Conservation (phyloP, 2,329 filamentous ascomycete genomes). For the Colletotrichum coccodes region DNA sequence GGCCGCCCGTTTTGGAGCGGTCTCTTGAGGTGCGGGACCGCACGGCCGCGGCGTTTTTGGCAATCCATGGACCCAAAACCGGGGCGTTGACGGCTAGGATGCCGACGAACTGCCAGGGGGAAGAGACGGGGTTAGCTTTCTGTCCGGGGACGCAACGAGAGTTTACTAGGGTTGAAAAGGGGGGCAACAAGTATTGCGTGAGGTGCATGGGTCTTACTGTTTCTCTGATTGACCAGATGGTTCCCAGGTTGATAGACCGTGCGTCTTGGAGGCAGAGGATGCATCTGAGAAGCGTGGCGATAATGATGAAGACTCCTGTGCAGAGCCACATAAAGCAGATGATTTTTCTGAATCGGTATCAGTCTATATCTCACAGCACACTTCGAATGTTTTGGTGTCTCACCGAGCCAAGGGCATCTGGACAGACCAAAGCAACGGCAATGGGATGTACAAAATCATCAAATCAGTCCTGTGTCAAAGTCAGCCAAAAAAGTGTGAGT, state of each 20-base stretch:
- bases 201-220: constrained; percentile 33
- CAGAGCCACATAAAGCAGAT: constrained; percentile 39
- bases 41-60: constrained; percentile 30
- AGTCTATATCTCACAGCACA: neutral
- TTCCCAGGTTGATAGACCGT: constrained; percentile 37
- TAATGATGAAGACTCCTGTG: constrained; percentile 40
- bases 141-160: neutral
- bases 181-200: neutral
- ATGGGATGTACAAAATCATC: constrained; percentile 37
- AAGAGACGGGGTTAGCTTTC: constrained; percentile 2
- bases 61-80: constrained; percentile 38
- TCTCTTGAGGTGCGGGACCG: constrained; percentile 27
- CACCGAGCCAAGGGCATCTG: constrained; percentile 35
- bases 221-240: constrained; percentile 40
- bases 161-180: constrained; percentile 1
- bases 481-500: neutral
- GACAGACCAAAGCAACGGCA: constrained; percentile 38
- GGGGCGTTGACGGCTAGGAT: constrained; percentile 38
- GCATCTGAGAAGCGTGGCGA: constrained; percentile 37
- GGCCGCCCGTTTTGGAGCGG: constrained; percentile 8
- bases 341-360: constrained; percentile 35
- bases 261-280: constrained; percentile 36
- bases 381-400: neutral
- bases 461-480: constrained; percentile 34
- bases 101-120: constrained; percentile 35